Evolutionary conservation across 345 rosid species (phyloP).

Genomic region (Aurinia saxatilis): DNA sequence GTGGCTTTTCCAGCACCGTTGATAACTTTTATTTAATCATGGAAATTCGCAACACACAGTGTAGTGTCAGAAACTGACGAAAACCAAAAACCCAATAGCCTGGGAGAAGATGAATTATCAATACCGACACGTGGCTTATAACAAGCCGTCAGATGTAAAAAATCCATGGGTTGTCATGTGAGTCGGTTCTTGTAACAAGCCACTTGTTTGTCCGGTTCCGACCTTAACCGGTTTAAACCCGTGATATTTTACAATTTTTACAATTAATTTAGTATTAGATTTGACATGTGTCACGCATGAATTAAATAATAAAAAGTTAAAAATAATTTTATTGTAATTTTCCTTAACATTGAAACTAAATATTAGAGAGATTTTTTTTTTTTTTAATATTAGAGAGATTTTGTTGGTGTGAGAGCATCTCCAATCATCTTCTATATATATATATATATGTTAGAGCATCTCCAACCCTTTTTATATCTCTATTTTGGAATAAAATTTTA

Average conservation of each 20-base stretch:
- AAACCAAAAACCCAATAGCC: slow-evolving; percentile 9
- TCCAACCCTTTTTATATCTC: too few relatives aligned
- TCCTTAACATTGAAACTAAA: too few relatives aligned
- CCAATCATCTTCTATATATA: too few relatives aligned
- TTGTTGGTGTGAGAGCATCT: too few relatives aligned
- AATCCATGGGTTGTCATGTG: slow-evolving; percentile 12
- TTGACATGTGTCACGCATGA: too few relatives aligned
- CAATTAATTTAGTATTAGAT: too few relatives aligned
- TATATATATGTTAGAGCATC: too few relatives aligned
- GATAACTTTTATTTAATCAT: background rate
- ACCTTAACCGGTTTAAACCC: slow-evolving; percentile 9
- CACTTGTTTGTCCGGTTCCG: slow-evolving; percentile 5
- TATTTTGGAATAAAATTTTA: too few relatives aligned
- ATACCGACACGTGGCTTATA: background rate
- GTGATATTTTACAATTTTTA: background rate
- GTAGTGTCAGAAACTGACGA: slow-evolving; percentile 15
- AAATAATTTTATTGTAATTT: too few relatives aligned
- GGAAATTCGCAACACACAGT: background rate
- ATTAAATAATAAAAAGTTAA: too few relatives aligned
- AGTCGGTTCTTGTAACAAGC: slow-evolving; percentile 17
- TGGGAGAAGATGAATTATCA: background rate
- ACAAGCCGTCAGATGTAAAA: slow-evolving; percentile 15
- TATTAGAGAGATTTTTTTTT: too few relatives aligned
- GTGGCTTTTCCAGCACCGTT: slow-evolving; percentile 5
- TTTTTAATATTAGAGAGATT: too few relatives aligned